These are phyloP conservation scores for Eutypella sp. DNA, from an alignment of 2,329 filamentous ascomycete species.

Conservation along the genomic window DNA sequence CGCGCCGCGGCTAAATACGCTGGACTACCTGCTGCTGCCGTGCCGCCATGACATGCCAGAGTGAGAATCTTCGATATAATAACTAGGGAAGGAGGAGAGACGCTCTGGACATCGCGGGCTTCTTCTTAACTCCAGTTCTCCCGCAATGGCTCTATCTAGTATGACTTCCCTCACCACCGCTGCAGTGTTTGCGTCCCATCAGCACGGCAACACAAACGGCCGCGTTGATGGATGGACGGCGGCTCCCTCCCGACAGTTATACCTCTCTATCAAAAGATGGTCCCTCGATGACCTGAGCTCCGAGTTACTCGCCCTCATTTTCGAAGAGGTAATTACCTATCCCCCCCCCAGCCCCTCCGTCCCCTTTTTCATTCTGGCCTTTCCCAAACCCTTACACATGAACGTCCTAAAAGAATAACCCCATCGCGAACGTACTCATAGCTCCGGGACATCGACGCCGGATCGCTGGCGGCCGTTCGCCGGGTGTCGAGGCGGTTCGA, in stretches of 20 bases:
- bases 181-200: conserved; percentile 10
- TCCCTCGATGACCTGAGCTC: conserved; percentile 34
- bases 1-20: too few species aligned
- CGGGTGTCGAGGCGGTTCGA: conserved; percentile 35
- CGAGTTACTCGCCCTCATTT: conserved; percentile 38
- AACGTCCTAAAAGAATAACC: too few species aligned
- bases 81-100: too few species aligned
- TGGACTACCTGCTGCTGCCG: too few species aligned
- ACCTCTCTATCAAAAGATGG: conserved; percentile 12
- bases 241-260: conserved; percentile 2
- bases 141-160: conserved; percentile 2
- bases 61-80: too few species aligned
- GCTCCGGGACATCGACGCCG: conserved; percentile 34
- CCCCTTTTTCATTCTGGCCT: too few species aligned
- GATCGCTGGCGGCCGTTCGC: conserved; percentile 30
- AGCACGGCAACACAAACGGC: conserved; percentile 1
- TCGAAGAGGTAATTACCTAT: conserved; percentile 32
- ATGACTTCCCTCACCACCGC: conserved; percentile 4
- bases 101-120: too few species aligned
- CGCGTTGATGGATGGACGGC: conserved; percentile 11
- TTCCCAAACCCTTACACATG: too few species aligned
- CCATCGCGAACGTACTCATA: conserved; percentile 21
- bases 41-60: too few species aligned
- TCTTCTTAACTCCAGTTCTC: background rate
- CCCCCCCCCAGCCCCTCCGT: background rate